These are phyloP conservation scores for Grifola frondosa DNA, from an alignment of 1,284 basidiomycete genomes.

Conservation along the genomic window DNA sequence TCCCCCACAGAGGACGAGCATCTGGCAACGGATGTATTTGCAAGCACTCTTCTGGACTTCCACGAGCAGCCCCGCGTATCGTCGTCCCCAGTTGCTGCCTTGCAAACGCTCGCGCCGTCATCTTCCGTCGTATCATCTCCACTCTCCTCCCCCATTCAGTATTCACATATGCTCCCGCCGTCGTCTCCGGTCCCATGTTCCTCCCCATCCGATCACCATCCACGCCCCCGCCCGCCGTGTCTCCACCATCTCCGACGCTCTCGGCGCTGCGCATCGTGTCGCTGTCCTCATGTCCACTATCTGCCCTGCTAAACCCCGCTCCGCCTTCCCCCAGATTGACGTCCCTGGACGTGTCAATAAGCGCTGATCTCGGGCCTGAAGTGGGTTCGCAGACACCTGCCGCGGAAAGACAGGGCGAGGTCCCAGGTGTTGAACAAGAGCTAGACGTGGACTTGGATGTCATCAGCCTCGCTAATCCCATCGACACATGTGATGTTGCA, in stretches of 20 bases:
- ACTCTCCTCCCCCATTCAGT: slow-evolving; percentile 10
- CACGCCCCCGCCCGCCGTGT: slow-evolving; percentile 4
- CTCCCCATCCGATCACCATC: slow-evolving; percentile 6
- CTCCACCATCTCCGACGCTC: slow-evolving; percentile 18
- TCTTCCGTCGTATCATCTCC: slow-evolving; percentile 10
- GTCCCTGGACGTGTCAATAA: background rate
- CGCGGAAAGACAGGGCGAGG: too few species aligned
- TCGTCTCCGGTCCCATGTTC: slow-evolving; percentile 19
- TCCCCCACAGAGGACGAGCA: too few species aligned
- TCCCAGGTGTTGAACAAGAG: background rate
- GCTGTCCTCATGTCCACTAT: slow-evolving; percentile 8
- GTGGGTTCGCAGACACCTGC: too few species aligned
- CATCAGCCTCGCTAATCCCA: too few species aligned
- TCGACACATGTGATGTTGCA: background rate
- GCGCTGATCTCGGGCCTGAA: too few species aligned
- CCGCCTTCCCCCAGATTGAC: background rate
- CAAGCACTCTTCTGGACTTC: background rate
- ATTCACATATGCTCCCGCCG: slow-evolving; percentile 8
- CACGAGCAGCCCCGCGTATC: slow-evolving; percentile 3
- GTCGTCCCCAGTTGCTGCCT: slow-evolving; percentile 5
- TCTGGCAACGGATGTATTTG: too few species aligned
- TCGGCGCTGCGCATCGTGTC: slow-evolving; percentile 18
- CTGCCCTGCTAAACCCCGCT: slow-evolving; percentile 14
- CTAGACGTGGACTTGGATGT: slow-evolving; percentile 1
- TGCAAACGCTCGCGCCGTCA: slow-evolving; percentile 13